A percentile compares a stretch with the other conserved stretches of the same genome.
Evolutionary conservation across 495 filamentous ascomycete species (phyloP).

Genomic region (Recurvomyces mirabilis): DNA sequence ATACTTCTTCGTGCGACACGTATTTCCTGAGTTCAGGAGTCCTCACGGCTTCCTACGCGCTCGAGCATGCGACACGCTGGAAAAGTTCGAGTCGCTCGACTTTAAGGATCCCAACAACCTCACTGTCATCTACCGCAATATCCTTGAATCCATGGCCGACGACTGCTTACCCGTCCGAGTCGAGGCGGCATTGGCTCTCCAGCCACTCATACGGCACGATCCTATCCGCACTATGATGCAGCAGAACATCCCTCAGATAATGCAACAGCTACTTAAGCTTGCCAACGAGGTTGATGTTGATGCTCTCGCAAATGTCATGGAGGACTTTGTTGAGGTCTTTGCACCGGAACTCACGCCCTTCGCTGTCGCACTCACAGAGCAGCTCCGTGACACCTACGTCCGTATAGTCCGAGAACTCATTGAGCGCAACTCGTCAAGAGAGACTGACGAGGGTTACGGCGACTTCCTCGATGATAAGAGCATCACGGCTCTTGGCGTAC

Average conservation of each 20-base stretch:
- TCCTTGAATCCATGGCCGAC: constrained; percentile 94
- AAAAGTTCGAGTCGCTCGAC: constrained; percentile 93
- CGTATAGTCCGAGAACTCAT: constrained; percentile 85
- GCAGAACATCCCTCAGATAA: constrained; percentile 96
- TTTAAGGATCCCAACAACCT: constrained; percentile 94
- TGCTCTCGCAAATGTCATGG: constrained; percentile 96
- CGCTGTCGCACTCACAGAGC: constrained; percentile 93
- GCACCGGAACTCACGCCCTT: constrained; percentile 91
- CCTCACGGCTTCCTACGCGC: constrained; percentile 87
- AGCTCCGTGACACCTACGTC: constrained; percentile 90
- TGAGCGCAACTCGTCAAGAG: constrained; percentile 63
- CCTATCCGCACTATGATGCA: constrained; percentile 90
- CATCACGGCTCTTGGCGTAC: constrained; percentile 88
- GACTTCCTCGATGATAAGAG: constrained; percentile 97
- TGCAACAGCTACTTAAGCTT: constrained; percentile 94
- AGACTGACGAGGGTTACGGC: constrained; percentile 65
- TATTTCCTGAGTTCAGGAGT: constrained; percentile 95
- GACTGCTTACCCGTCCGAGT: constrained; percentile 82
- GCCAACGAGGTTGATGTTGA: constrained; percentile 94
- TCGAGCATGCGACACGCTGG: constrained; percentile 89
- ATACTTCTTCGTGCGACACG: constrained; percentile 94
- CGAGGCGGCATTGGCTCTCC: constrained; percentile 84
- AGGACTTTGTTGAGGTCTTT: constrained; percentile 98
- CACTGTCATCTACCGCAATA: constrained; percentile 89
- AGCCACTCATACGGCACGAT: constrained; percentile 91